Evolutionary conservation across 1,139 yeast species (phyloP).

Genomic region (Debaryomyces sp.): DNA sequence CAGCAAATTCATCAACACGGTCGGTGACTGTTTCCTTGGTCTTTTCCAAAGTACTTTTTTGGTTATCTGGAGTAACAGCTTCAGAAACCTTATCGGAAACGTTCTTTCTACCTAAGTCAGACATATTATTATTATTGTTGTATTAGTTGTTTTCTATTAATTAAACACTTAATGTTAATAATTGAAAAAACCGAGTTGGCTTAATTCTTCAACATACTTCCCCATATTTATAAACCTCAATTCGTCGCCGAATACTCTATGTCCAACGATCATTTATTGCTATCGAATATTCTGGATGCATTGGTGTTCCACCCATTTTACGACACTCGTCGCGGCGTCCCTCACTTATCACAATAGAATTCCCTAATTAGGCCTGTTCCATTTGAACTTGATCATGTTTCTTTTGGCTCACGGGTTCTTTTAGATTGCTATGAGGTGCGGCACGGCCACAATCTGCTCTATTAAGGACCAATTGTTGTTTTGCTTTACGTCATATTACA

Average conservation of each 20-base stretch:
- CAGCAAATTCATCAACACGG: constrained; percentile 64
- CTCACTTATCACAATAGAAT: neutral
- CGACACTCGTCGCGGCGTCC: neutral
- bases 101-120: constrained; percentile 79
- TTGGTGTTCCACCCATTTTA: neutral
- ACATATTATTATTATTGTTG: constrained; percentile 34
- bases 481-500: neutral
- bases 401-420: neutral
- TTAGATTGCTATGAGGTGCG: constrained; percentile 2
- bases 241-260: neutral
- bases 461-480: neutral
- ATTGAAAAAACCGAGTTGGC: neutral
- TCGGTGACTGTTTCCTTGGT: constrained; percentile 75
- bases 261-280: neutral
- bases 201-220: neutral
- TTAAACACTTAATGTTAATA: neutral
- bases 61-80: constrained; percentile 69
- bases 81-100: constrained; percentile 70
- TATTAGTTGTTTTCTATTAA: neutral
- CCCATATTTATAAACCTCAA: constrained; percentile 4
- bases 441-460: neutral
- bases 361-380: neutral
- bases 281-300: constrained; percentile 4
- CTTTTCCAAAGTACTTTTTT: constrained; percentile 65
- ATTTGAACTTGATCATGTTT: neutral